A percentile compares a stretch with the other conserved stretches of the same genome.
phyloP scores from a whole-genome alignment of 352 stramenopile species.

The Phytophthora pisi region DNA sequence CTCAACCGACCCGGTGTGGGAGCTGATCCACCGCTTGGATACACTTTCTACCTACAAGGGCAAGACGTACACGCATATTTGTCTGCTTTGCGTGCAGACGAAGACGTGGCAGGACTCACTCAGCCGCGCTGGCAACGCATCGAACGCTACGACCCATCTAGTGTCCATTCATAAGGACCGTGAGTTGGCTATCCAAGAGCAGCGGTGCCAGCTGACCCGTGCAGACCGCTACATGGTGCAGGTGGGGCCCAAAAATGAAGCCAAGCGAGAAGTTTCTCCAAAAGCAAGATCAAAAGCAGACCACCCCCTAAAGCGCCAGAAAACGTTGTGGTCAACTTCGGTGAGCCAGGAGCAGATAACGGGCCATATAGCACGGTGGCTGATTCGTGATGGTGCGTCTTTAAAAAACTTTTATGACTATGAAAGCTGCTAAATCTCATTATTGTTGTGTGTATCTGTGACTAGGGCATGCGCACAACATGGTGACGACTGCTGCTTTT shows the following conservation, averaged over 20 bases:
- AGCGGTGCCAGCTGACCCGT: background rate
- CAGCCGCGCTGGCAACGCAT: background rate
- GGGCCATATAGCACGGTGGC: slow-evolving; percentile 4
- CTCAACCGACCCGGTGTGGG: background rate
- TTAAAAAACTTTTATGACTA: background rate
- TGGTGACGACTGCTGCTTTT: slow-evolving; percentile 8
- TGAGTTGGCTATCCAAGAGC: background rate
- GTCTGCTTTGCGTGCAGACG: slow-evolving; percentile 2
- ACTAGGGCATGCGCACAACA: slow-evolving; percentile 5
- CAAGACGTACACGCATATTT: slow-evolving; percentile 2
- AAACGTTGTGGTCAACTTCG: background rate
- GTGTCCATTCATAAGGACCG: background rate
- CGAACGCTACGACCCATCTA: slow-evolving; percentile 4
- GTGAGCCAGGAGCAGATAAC: background rate
- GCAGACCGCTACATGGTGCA: slow-evolving; percentile 1
- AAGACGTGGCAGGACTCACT: slow-evolving; percentile 2
- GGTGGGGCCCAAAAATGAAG: background rate
- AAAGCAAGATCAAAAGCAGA: background rate
- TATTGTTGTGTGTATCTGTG: background rate
- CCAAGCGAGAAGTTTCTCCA: background rate
- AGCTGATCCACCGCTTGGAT: slow-evolving; percentile 1
- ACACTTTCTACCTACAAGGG: background rate
- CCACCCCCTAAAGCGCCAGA: slow-evolving; percentile 1
- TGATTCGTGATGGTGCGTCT: slow-evolving; percentile 6
- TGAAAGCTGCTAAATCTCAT: background rate